Base-by-base conservation (phyloP, 164 flowering plant genomes). In the Houttuynia cordata region DNA sequence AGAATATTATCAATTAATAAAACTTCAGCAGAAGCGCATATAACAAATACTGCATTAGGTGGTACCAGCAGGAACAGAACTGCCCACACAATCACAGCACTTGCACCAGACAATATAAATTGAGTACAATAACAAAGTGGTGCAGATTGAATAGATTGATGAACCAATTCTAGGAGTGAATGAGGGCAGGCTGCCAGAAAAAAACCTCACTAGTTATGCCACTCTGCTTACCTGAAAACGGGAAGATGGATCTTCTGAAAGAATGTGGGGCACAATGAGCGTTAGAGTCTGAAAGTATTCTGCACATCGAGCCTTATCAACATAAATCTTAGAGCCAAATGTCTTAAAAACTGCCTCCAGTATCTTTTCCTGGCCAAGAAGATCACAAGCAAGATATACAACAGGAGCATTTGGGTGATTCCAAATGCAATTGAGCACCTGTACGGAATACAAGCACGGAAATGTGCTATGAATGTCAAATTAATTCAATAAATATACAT, bases 371-470 rank as follows among this genome's bases (percentile, higher is more conserved):
- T 84, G 97, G 58, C 92, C 97, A 51, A 87, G 92, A 54, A 90
- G 76, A 77, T 84, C 83, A 51, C 97, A 85, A 42, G 81, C 71
- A 63, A 90, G 82, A 73, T 87, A 87, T 19, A 85, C 92, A 14
- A 69, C 62, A 4, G 77, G 71, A 41, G 90, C 85, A 71, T 81
- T 68, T n/a, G 97, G 95, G 68, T 90, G 91, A 75, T 83, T 84
- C 95, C 97, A 90, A 76, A 90, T 87, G 72, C 97, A 90, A 71
- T 81, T 80, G 68, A 85, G 77, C 45, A 90, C 81, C 95, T 90
- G 84, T 60, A 61, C 6, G 10, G 60, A 15, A n/a, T 10, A 30
- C 6, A 30, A 30, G 2, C 4, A 30, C 6, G 21, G 24, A 20
- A 20, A 4, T 23, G 4, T 53, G 56, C 24, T 20, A 2, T 2